These are phyloP conservation scores for Spencermartinsiella ligniputridi DNA, from an alignment of 1,139 yeast species.

Conservation along the genomic window DNA sequence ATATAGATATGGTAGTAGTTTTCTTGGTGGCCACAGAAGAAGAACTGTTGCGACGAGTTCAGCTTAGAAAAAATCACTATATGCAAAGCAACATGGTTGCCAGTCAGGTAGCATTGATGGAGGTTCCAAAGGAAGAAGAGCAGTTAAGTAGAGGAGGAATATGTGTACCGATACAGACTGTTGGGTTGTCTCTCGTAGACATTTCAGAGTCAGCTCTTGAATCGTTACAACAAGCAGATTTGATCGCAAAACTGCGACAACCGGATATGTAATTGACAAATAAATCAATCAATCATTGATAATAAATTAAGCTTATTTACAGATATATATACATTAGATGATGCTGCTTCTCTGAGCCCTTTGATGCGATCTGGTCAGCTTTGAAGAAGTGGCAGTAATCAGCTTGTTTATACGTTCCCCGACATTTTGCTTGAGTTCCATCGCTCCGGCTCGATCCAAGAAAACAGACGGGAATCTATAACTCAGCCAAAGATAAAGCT, in stretches of 20 bases:
- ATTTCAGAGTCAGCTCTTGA: conserved; percentile 5
- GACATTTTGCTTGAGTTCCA: conserved; percentile 48
- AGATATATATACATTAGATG: too few relatives aligned
- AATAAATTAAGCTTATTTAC: too few relatives aligned
- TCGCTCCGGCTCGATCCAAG: conserved; percentile 71
- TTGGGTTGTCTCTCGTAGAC: conserved; percentile 14
- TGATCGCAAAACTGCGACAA: not conserved
- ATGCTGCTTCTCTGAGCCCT: too few relatives aligned
- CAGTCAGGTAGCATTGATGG: conserved; percentile 71
- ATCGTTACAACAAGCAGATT: not conserved
- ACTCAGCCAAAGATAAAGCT: conserved; percentile 78
- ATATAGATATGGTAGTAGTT: conserved; percentile 51
- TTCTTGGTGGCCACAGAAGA: conserved; percentile 64
- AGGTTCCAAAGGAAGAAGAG: conserved; percentile 52
- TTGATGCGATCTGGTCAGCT: conserved; percentile 4
- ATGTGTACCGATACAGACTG: conserved; percentile 15
- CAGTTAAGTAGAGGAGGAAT: conserved; percentile 16
- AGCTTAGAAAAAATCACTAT: conserved; percentile 63
- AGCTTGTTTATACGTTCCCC: conserved; percentile 26
- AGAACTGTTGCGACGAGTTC: conserved; percentile 57
- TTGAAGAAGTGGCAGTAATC: conserved; percentile 4
- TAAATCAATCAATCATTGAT: too few relatives aligned
- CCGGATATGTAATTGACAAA: not conserved
- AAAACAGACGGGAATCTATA: conserved; percentile 81
- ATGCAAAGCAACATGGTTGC: conserved; percentile 84